A percentile compares a stretch with the other conserved stretches of the same genome.
These are phyloP conservation scores for Lipomyces anomalus DNA, from an alignment of 805 yeast genomes.

Conservation along the genomic window DNA sequence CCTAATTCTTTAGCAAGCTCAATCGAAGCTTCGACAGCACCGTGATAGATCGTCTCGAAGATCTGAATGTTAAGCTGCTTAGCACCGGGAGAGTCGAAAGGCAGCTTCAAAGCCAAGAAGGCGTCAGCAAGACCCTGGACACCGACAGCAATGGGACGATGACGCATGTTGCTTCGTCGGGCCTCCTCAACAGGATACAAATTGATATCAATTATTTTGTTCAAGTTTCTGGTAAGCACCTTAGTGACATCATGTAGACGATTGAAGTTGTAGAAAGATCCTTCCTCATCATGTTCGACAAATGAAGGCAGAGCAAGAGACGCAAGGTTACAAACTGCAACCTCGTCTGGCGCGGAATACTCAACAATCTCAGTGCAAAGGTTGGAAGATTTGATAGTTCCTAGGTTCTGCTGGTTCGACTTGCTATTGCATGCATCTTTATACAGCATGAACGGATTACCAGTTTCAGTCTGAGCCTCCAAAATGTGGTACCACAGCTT, in stretches of 20 bases:
- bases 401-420: conserved; percentile 86
- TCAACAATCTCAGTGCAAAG: conserved; percentile 93
- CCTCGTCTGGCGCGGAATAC: conserved; percentile 85
- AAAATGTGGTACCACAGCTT: conserved; percentile 84
- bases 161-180: conserved; percentile 63
- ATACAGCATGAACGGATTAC: conserved; percentile 90
- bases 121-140: conserved; percentile 96
- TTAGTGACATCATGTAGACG: conserved; percentile 71
- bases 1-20: conserved; percentile 73
- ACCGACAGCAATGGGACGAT: conserved; percentile 94
- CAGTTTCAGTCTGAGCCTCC: conserved; percentile 93
- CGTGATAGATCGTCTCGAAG: conserved; percentile 94
- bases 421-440: conserved; percentile 87
- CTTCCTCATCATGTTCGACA: conserved; percentile 46
- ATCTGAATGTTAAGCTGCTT: conserved; percentile 70
- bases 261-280: conserved; percentile 60
- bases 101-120: conserved; percentile 70
- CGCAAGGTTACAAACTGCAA: conserved; percentile 92
- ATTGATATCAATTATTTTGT: conserved; percentile 78
- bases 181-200: conserved; percentile 80
- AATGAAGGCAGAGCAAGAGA: conserved; percentile 84
- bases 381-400: conserved; percentile 87
- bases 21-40: conserved; percentile 77
- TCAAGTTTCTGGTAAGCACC: conserved; percentile 71
- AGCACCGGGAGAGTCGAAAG: conserved; percentile 82